phyloP scores from a whole-genome alignment of 768 basidiomycete genomes.

The Paxillus ammoniavirescens region DNA sequence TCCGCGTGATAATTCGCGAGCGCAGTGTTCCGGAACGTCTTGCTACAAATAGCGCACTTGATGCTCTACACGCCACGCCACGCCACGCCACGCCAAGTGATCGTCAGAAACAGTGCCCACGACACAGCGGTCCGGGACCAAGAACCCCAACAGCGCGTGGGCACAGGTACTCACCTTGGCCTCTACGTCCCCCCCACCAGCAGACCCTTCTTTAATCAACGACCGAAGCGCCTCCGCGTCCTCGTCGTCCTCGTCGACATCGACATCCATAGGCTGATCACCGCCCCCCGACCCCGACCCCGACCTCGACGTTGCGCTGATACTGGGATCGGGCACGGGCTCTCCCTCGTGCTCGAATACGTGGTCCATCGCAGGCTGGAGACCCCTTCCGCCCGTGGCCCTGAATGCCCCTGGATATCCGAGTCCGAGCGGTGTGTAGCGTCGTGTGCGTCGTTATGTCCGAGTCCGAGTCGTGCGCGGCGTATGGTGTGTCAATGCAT shows the following conservation, averaged over 20 bases:
- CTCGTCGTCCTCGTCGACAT: constrained; percentile 67
- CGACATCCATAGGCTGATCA: constrained; percentile 43
- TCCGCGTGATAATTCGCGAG: constrained; percentile 92
- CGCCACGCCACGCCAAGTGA: no score
- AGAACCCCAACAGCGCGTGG: background rate
- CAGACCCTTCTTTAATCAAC: constrained; percentile 40
- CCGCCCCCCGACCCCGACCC: constrained; percentile 13
- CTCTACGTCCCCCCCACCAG: constrained; percentile 43
- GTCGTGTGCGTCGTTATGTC: no score
- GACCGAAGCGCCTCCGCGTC: constrained; percentile 62
- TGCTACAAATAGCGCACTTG: constrained; percentile 81
- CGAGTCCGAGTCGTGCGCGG: no score
- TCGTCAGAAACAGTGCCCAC: no score
- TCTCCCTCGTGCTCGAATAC: constrained; percentile 78
- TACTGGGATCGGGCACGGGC: constrained; percentile 60
- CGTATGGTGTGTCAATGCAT: no score
- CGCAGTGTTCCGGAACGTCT: constrained; percentile 82
- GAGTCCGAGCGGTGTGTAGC: no score
- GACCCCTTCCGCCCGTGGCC: constrained; percentile 77
- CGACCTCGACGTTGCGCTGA: constrained; percentile 23
- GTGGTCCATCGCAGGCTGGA: constrained; percentile 92
- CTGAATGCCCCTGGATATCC: constrained; percentile 74
- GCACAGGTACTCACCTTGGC: constrained; percentile 52
- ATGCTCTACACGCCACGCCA: constrained; percentile 53
- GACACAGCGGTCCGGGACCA: no score